Base-by-base conservation (phyloP, 345 rosid genomes). In the Pugionium dolabratum region DNA sequence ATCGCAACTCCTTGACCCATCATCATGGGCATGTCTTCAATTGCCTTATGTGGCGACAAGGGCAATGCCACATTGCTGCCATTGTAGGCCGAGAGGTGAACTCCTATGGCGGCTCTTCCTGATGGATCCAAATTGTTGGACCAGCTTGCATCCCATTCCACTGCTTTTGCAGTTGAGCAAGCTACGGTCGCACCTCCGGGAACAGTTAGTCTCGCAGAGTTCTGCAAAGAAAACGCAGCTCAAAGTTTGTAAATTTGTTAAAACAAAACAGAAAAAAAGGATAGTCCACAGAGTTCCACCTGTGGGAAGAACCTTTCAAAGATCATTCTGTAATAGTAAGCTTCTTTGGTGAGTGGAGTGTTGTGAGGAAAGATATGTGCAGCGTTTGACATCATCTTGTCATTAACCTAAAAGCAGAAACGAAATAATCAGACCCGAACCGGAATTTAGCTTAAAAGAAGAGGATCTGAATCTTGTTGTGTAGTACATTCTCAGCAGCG, bases 291-390 rank as follows among this genome's bases (percentile, higher is more conserved):
- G 25, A 5, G 32, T 4, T 18, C 29, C 1, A 72, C 76, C 96
- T 93, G 94, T 9, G 97, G 90, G 84, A 93, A 93, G 78, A 85
- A 86, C 69, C 97, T 78, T 80, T 93, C 98, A 4, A 90, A 90
- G 54, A 88, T 90, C 92, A 83, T 88, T 70, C 98, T 78, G 61
- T 90, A 93, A 73, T 86, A 88, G 59, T 85, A 93, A 39, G 86
- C 98, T 74, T 93, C 98, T 81, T 90, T 90, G 31, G 91, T 83
- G 3, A 67, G 73, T 8, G 98, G 98, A 39, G 96, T 86, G 62
- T 90, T 93, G 51, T 86, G 92, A 2, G 92, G 94, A 70, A 73
- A 93, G 76, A 90, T 86, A 75, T 75, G 60, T 1, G 59, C 72
- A 4, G 97, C 97, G 68, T 88, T 86, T 0, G 67, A 71, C 92